Percentiles rank a stretch among this genome's conserved stretches.
Evolutionary conservation across 2,329 filamentous ascomycete genomes (phyloP).

Genomic region (Ophiostoma ulmi): DNA sequence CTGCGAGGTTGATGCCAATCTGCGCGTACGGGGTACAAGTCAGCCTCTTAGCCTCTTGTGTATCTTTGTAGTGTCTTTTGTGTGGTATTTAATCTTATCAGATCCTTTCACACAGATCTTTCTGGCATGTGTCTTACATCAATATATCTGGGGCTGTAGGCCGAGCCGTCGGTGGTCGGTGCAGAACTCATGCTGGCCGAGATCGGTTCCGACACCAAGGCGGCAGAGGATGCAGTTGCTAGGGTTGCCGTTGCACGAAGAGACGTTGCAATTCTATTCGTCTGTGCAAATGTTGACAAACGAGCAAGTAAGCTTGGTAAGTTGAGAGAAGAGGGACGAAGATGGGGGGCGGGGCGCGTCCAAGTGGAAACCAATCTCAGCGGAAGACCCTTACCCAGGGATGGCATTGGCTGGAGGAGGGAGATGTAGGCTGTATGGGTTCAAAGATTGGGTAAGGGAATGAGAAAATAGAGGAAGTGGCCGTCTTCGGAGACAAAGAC

Average conservation of each 20-base stretch:
- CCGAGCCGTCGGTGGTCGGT: constrained; percentile 18
- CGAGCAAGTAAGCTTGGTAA: constrained; percentile 4
- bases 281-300: constrained; percentile 27
- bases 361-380: constrained; percentile 21
- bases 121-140: constrained; percentile 44
- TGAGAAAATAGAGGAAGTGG: neutral
- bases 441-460: neutral
- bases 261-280: neutral
- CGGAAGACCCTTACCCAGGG: constrained; percentile 20
- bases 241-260: neutral
- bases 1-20: constrained; percentile 94
- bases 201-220: neutral
- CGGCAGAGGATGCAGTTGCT: neutral
- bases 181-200: constrained; percentile 7
- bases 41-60: neutral
- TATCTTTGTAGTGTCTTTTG: neutral
- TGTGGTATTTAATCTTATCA: neutral
- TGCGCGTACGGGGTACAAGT: constrained; percentile 30
- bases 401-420: constrained; percentile 22
- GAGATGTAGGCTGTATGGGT: neutral
- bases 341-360: constrained; percentile 19
- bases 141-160: constrained; percentile 52
- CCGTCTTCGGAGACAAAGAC: constrained; percentile 18
- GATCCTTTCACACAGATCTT: constrained; percentile 1
- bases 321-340: neutral